Conservation (phyloP, 176 grass and related monocot genomes). For the Dactylis glomerata region DNA sequence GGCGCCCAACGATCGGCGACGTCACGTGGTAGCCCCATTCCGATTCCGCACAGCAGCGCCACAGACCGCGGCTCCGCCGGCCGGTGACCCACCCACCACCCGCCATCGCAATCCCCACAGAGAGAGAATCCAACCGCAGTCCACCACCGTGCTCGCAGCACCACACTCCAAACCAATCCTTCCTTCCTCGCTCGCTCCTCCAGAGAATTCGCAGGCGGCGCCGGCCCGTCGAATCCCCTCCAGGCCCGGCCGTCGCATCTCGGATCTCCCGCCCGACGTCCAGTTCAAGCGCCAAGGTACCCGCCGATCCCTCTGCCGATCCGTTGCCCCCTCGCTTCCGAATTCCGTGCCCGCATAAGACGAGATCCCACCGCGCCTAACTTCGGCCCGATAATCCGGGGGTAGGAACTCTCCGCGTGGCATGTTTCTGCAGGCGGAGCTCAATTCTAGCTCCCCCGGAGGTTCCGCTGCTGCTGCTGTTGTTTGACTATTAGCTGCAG, state of each 20-base stretch:
- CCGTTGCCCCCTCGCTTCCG: background rate
- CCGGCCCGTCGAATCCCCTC: background rate
- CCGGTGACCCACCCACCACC: too few species aligned
- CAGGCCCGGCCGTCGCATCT: background rate
- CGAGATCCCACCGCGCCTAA: background rate
- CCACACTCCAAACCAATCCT: background rate
- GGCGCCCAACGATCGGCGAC: too few species aligned
- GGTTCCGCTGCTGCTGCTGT: background rate
- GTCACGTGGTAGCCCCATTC: too few species aligned
- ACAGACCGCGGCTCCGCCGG: too few species aligned
- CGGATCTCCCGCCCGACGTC: background rate
- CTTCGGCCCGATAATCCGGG: background rate
- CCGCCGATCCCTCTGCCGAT: background rate
- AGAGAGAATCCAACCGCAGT: background rate
- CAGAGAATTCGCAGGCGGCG: background rate
- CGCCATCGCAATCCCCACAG: background rate
- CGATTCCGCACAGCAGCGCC: too few species aligned
- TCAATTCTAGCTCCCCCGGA: background rate
- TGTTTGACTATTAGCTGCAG: background rate
- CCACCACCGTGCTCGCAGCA: background rate
- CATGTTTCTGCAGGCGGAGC: background rate
- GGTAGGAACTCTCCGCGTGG: background rate
- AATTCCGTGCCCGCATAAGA: background rate
- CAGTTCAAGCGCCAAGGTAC: background rate
- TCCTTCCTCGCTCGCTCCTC: background rate